Base-by-base conservation (phyloP, 768 basidiomycete genomes). In the Lactifluus echinatus region DNA sequence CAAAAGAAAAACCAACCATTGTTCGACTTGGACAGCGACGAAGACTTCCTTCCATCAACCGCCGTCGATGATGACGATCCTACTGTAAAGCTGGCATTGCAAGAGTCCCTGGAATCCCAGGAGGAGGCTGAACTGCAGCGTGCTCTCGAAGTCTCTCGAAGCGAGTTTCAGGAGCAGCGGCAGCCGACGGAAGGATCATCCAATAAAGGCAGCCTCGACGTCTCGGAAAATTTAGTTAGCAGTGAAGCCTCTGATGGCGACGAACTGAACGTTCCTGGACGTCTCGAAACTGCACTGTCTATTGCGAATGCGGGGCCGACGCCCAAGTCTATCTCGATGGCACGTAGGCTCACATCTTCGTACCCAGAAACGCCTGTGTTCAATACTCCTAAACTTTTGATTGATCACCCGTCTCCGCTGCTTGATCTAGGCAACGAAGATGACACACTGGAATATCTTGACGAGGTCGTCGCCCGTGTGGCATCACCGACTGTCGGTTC, bases 261-360 rank as follows among this genome's bases (percentile, higher is more conserved):
- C 8, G 79, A 82, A 49, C 68, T 80, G 19, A 76, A 76, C 23
- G 70, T 76, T 2, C 82, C 78, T 0, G 75, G 76, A 21, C 75
- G 83, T 19, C 70, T 88, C n/a, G 83, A 83, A 63, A 85, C 84
- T 1, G 82, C 78, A 1, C 68, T 89, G 28, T 77, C 85, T 10
- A 81, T 89, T 42, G 87, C 80, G 17, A 83, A 83, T 51, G 76
- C 84, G 8, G 75, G 76, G 5, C 73, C 75, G 14, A 68, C 69
- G 10, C 68, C 63, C 45, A 65, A 62, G 59, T 34, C 64, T 21
- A 46, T 56, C 58, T 51, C 55, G 12, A 42, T 63, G 57, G 11
- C 55, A 2, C 46, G 23, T 39, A 49, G 61, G 23, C 11, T 39
- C 17, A 19, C 51, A 23, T 19, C 36, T 14, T 19, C 55, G 26